A percentile compares a stretch with the other conserved stretches of the same genome.
Conservation (phyloP, 768 basidiomycete genomes). For the Dentipellis sp. region DNA sequence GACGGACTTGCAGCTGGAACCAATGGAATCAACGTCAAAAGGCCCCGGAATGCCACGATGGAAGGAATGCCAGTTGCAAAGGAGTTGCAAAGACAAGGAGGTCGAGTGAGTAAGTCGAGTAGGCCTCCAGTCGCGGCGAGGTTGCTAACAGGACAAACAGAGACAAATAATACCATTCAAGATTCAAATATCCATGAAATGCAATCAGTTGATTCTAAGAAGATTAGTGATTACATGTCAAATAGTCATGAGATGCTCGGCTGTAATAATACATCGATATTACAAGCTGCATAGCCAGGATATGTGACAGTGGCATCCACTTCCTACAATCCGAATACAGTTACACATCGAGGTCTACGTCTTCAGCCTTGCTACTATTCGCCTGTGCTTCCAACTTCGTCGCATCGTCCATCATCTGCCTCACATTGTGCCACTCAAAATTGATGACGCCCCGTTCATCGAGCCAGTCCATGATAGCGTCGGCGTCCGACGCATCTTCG, state of each 20-base stretch:
- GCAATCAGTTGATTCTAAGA: too few species aligned
- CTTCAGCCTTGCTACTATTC: slow-evolving; percentile 32
- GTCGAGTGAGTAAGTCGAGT: too few species aligned
- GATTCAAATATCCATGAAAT: neutral
- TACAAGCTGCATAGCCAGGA: too few species aligned
- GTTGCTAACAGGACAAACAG: neutral
- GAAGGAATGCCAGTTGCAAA: too few species aligned
- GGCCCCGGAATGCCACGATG: neutral
- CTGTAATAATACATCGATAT: too few species aligned
- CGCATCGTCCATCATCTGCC: slow-evolving; percentile 70
- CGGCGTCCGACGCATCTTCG: slow-evolving; percentile 59
- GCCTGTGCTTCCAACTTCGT: slow-evolving; percentile 46
- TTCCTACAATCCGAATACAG: too few species aligned
- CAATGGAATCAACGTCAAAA: neutral
- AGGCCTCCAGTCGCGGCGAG: too few species aligned
- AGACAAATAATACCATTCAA: neutral
- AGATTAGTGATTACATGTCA: too few species aligned
- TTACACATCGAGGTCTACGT: slow-evolving; percentile 6
- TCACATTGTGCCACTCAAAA: slow-evolving; percentile 60
- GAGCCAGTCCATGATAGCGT: slow-evolving; percentile 76
- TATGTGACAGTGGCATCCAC: too few species aligned
- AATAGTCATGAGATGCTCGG: too few species aligned
- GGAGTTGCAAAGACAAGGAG: too few species aligned
- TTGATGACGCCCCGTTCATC: slow-evolving; percentile 61
- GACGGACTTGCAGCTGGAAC: neutral